Evolutionary conservation across 805 yeast genomes (phyloP).

Genomic region (Novakomyces olei): DNA sequence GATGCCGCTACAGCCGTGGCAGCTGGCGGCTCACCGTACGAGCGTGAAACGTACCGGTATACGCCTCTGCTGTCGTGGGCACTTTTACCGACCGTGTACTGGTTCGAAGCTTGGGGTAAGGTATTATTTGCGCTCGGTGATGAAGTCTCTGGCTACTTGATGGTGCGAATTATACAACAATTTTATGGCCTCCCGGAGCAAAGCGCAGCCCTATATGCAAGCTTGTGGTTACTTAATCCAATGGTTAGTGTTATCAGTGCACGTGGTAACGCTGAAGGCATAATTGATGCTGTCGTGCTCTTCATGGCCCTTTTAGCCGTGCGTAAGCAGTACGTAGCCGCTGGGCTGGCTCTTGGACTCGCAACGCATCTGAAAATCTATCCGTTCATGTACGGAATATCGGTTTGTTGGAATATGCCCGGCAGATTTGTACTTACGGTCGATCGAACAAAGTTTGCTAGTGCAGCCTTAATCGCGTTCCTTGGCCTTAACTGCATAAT

Average conservation of each 20-base stretch:
- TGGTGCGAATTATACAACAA: constrained; percentile 22
- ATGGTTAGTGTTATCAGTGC: constrained; percentile 87
- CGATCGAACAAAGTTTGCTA: background rate
- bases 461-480: constrained; percentile 18
- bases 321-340: constrained; percentile 17
- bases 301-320: constrained; percentile 19
- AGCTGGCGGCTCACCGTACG: constrained; percentile 48
- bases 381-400: constrained; percentile 79
- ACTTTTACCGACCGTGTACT: constrained; percentile 38
- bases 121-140: constrained; percentile 56
- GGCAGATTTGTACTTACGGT: no score
- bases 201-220: constrained; percentile 23
- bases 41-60: constrained; percentile 73
- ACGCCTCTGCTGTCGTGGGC: constrained; percentile 82
- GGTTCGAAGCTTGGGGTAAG: constrained; percentile 49
- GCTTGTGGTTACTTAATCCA: constrained; percentile 79
- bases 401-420: constrained; percentile 30
- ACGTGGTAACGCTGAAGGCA: constrained; percentile 81
- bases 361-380: constrained; percentile 80
- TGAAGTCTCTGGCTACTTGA: constrained; percentile 51
- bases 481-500: constrained; percentile 29
- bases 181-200: constrained; percentile 13
- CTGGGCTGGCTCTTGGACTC: constrained; percentile 37
- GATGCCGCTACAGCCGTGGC: constrained; percentile 67
- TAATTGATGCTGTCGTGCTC: constrained; percentile 46